These are phyloP conservation scores for Anthracocystis panici-leucophaei DNA, from an alignment of 1,284 basidiomycete species.

Conservation along the genomic window DNA sequence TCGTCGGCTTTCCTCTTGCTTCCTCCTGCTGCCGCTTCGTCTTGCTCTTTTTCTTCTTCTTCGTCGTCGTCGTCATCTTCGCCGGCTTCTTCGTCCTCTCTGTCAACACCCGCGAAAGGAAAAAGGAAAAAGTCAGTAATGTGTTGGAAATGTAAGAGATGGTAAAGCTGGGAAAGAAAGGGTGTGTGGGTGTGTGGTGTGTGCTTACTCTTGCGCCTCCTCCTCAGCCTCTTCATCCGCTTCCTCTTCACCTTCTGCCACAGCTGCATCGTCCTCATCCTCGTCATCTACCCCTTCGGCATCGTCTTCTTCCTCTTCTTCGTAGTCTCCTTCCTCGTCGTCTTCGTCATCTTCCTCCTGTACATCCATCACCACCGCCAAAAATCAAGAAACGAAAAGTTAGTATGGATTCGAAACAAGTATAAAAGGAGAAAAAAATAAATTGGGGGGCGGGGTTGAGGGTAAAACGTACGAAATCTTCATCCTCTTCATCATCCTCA, in stretches of 20 bases:
- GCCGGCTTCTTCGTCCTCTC: conserved; percentile 23
- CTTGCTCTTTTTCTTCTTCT: conserved; percentile 22
- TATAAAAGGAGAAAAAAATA: not conserved
- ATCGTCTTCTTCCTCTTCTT: conserved; percentile 27
- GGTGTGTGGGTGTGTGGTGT: too few species aligned
- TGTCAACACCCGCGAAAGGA: not conserved
- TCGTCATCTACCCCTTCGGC: conserved; percentile 27
- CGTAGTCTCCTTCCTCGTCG: conserved; percentile 38
- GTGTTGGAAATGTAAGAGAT: not conserved
- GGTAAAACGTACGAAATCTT: conserved; percentile 37
- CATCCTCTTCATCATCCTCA: conserved; percentile 45
- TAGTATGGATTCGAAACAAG: too few species aligned
- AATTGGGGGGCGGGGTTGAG: not conserved
- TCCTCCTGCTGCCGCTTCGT: conserved; percentile 22
- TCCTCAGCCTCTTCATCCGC: conserved; percentile 42
- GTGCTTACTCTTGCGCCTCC: conserved; percentile 32
- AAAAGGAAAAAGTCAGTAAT: not conserved
- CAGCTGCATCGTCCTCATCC: conserved; percentile 36
- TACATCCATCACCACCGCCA: not conserved
- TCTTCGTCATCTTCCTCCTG: conserved; percentile 42
- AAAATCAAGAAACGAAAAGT: too few species aligned
- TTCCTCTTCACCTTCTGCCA: conserved; percentile 30
- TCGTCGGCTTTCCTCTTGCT: conserved; percentile 51
- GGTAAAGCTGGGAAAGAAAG: too few species aligned
- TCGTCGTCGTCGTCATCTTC: conserved; percentile 33